phyloP scores from a whole-genome alignment of 805 yeast species.

The Wickerhamiella nectarea region DNA sequence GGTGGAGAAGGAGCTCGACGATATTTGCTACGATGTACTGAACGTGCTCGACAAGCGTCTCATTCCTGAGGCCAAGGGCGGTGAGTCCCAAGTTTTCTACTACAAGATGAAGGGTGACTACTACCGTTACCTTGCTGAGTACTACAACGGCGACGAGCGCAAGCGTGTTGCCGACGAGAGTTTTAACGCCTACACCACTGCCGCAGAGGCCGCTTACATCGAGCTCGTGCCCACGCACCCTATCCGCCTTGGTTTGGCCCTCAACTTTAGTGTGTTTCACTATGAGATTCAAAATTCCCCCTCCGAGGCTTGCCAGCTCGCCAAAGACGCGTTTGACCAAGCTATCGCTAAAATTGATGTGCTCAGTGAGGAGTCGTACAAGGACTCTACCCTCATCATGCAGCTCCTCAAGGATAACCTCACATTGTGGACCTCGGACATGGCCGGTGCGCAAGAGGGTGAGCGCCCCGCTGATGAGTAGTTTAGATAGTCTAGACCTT shows the following conservation, averaged over 20 bases:
- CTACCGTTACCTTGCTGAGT: constrained; percentile 98
- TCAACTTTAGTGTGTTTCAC: constrained; percentile 95
- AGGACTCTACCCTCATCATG: constrained; percentile 97
- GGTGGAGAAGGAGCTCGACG: constrained; percentile 86
- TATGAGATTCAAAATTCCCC: constrained; percentile 97
- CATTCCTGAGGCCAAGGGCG: constrained; percentile 89
- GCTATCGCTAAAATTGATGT: constrained; percentile 98
- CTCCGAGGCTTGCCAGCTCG: constrained; percentile 96
- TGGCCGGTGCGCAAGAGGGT: constrained; percentile 24
- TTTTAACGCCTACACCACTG: constrained; percentile 89
- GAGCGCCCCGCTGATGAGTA: constrained; percentile 1
- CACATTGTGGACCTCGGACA: constrained; percentile 39
- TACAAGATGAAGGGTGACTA: constrained; percentile 99
- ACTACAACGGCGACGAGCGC: constrained; percentile 85
- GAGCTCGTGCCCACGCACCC: constrained; percentile 99
- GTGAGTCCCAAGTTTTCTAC: constrained; percentile 96
- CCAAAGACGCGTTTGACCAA: constrained; percentile 97
- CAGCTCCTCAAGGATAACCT: constrained; percentile 69
- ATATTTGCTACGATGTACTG: constrained; percentile 89
- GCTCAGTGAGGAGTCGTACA: constrained; percentile 93
- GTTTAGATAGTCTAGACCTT: not conserved
- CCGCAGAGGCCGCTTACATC: constrained; percentile 94
- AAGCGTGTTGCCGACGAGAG: constrained; percentile 90
- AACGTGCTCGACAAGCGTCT: constrained; percentile 77
- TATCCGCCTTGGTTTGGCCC: constrained; percentile 93